A percentile compares a stretch with the other conserved stretches of the same genome.
Evolutionary conservation across 352 stramenopile genomes (phyloP).

Genomic region (Pythium guiyangense): DNA sequence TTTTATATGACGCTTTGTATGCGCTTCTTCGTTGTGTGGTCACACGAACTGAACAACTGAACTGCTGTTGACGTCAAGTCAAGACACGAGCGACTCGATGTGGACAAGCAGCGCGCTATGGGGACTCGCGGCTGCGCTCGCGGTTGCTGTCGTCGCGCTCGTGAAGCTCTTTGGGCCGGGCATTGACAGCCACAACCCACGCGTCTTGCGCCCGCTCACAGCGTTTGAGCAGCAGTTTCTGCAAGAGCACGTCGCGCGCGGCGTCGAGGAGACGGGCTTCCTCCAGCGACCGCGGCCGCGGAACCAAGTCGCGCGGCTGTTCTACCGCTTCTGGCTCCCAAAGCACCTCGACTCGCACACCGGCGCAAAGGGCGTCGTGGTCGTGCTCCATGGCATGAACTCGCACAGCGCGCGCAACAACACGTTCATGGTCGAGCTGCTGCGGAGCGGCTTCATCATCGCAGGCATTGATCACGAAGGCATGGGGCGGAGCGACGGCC

Average conservation of each 20-base stretch:
- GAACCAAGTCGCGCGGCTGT: constrained; percentile 40
- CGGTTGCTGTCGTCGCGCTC: constrained; percentile 14
- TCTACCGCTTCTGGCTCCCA: constrained; percentile 73
- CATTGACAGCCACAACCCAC: constrained; percentile 43
- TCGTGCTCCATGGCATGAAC: constrained; percentile 74
- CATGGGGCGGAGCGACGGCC: constrained; percentile 69
- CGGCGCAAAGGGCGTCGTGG: constrained; percentile 41
- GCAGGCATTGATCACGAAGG: constrained; percentile 66
- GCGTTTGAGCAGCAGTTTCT: constrained; percentile 53
- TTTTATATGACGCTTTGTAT: no score
- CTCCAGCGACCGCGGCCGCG: constrained; percentile 33
- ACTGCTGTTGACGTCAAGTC: neutral
- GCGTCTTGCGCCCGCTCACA: constrained; percentile 30
- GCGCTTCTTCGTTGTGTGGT: neutral
- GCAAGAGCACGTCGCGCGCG: constrained; percentile 31
- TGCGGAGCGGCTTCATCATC: constrained; percentile 60
- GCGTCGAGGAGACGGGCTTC: constrained; percentile 46
- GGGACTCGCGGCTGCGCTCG: constrained; percentile 19
- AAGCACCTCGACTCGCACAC: constrained; percentile 27
- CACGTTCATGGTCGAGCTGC: constrained; percentile 63
- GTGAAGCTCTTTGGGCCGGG: constrained; percentile 47
- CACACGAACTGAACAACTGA: constrained; percentile 10
- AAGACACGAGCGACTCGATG: constrained; percentile 6
- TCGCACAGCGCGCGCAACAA: constrained; percentile 78
- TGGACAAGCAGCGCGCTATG: constrained; percentile 19